Evolutionary conservation across 108 stramenopile species (phyloP), one percentile per base, ranked within the genome.

Genomic region (Skeletonema grethae): DNA sequence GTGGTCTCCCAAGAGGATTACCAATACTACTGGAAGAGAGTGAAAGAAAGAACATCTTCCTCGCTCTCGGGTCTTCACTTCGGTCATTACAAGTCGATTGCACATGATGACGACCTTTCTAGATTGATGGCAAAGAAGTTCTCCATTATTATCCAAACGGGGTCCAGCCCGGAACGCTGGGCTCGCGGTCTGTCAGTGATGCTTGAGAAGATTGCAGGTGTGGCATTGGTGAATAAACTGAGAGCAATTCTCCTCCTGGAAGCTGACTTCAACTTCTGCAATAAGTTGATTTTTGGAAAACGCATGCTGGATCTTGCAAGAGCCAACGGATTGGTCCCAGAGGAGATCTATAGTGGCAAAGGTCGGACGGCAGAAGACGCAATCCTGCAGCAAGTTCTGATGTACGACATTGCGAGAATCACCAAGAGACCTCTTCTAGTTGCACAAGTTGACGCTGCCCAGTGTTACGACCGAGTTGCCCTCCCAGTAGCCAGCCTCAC

Each of bases 401-500:
- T 18, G 28, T 58, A 65, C 53, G 67, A 68, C 31, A 30, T 72
- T 5, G 60, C 61, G 0, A 29, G 77, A 1, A 48, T 64, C 20
- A 18, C 32, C 13, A 10, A 53, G 30, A 7, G 30, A 12, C 20
- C 55, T 0, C n/a, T 30, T 0, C 16, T 30, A 0, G 41, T 71
- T 0, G 16, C 62, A 0, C 38, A 65, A 2, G 65, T 57, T 3
- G 71, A 68, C 15, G 72, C 72, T 0, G 29, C 58, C 8, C 58
- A 68, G 8, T 79, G 78, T 24, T 79, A 79, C 22, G 68, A 79
- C 29, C 1, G 63, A 0, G 57, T 79, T 0, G 57, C 66, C 0
- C 65, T 66, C 16, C 57, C 71, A 13, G 57, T 79, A 2, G 18
- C 58, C 0, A 9, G 65, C 4, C 59, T 79, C 7, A 22, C 53